Evolutionary conservation across 202 grass and related monocot species (phyloP).

Genomic region (Dendrocalamus latiflorus): DNA sequence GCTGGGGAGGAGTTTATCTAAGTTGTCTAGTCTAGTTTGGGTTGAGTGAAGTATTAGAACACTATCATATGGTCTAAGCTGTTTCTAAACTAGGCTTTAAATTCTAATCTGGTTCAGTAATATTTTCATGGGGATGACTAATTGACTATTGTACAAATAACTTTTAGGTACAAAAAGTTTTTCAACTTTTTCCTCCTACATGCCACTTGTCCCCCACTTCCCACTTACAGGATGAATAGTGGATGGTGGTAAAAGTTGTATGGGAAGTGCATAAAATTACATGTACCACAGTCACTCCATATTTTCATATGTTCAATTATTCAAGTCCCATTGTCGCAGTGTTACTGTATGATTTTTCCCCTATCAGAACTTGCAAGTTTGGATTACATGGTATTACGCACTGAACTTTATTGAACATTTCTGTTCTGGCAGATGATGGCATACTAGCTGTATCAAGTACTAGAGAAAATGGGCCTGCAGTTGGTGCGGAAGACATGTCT

Average conservation of each 20-base stretch:
- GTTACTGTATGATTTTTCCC: too few species aligned
- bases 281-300: too few species aligned
- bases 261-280: too few species aligned
- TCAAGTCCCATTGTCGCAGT: too few species aligned
- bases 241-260: neutral
- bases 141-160: neutral
- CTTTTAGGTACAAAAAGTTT: neutral
- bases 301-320: too few species aligned
- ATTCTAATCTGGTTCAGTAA: neutral
- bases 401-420: too few species aligned
- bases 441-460: too few species aligned
- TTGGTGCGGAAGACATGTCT: too few species aligned
- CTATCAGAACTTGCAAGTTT: too few species aligned
- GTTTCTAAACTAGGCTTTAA: neutral
- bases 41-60: conserved; percentile 4
- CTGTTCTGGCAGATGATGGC: too few species aligned
- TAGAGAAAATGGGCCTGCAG: too few species aligned
- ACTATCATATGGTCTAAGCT: neutral
- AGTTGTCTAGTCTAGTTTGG: neutral
- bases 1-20: neutral
- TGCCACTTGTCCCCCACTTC: neutral
- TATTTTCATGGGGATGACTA: neutral
- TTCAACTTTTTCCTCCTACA: neutral
- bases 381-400: too few species aligned
- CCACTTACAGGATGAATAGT: neutral